Evolutionary conservation across 2,329 filamentous ascomycete genomes (phyloP).

Genomic region (Botryotinia globosa): DNA sequence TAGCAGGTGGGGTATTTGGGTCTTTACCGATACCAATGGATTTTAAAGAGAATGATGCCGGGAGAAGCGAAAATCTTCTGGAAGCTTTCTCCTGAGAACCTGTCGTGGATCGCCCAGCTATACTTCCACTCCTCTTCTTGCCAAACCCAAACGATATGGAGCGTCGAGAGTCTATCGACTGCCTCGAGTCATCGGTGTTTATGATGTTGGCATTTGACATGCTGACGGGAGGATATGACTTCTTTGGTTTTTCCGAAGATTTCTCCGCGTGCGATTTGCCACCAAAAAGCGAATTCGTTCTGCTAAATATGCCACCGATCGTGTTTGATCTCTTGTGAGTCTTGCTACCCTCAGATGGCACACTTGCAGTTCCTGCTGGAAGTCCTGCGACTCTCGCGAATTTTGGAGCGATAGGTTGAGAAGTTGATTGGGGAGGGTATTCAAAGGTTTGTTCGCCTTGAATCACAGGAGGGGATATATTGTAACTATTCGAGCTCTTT

Average conservation of each 20-base stretch:
- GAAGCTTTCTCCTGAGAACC: conserved; percentile 51
- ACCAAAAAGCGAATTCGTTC: conserved; percentile 79
- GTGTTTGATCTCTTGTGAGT: conserved; percentile 69
- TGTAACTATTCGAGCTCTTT: conserved; percentile 59
- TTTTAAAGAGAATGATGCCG: conserved; percentile 61
- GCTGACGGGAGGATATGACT: conserved; percentile 80
- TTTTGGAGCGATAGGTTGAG: conserved; percentile 49
- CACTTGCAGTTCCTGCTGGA: conserved; percentile 45
- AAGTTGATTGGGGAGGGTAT: conserved; percentile 60
- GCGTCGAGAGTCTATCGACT: conserved; percentile 70
- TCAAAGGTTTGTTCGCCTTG: conserved; percentile 48
- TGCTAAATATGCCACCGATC: conserved; percentile 79
- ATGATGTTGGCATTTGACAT: conserved; percentile 67
- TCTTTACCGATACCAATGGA: conserved; percentile 60
- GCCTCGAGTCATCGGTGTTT: conserved; percentile 42
- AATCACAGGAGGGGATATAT: conserved; percentile 65
- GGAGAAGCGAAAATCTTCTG: conserved; percentile 69
- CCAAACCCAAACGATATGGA: conserved; percentile 68
- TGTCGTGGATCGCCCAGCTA: conserved; percentile 51
- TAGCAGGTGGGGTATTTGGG: conserved; percentile 29
- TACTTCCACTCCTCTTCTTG: conserved; percentile 69
- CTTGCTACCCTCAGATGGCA: conserved; percentile 32
- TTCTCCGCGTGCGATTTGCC: conserved; percentile 45
- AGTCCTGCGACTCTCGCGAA: conserved; percentile 59
- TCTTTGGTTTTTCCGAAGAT: conserved; percentile 60